Evolutionary conservation across 169 alveolate genomes (phyloP).

Genomic region (Cryptosporidium canis): DNA sequence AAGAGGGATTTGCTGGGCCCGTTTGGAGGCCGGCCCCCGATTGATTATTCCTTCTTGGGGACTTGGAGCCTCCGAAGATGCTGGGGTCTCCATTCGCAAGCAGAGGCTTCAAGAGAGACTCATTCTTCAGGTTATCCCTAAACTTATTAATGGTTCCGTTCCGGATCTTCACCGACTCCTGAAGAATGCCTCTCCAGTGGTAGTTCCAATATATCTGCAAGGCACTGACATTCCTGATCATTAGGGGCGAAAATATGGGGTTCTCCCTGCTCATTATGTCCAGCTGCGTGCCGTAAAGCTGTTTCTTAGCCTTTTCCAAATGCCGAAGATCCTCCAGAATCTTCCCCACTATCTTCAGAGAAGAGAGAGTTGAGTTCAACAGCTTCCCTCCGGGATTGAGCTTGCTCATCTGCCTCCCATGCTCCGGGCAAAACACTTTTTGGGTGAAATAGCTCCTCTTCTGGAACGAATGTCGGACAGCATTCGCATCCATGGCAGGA

Average conservation of each 20-base stretch:
- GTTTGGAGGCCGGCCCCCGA: background rate
- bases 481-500: background rate
- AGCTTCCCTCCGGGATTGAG: slow-evolving; percentile 59
- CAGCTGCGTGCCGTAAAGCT: slow-evolving; percentile 20
- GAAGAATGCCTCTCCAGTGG: background rate
- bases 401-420: slow-evolving; percentile 7
- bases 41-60: background rate
- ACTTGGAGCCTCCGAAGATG: background rate
- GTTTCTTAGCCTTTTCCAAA: slow-evolving; percentile 9
- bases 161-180: slow-evolving; percentile 31
- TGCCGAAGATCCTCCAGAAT: background rate
- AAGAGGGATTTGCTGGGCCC: background rate
- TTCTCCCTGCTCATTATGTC: slow-evolving; percentile 28
- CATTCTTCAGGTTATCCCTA: slow-evolving; percentile 5
- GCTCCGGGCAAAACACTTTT: slow-evolving; percentile 60
- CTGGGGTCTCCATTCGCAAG: background rate
- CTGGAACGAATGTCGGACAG: background rate
- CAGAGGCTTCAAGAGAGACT: background rate
- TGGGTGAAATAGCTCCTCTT: slow-evolving; percentile 22
- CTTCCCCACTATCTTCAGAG: slow-evolving; percentile 19
- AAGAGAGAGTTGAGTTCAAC: slow-evolving; percentile 14
- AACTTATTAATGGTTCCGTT: slow-evolving; percentile 38
- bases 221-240: slow-evolving; percentile 6
- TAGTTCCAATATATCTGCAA: slow-evolving; percentile 9
- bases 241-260: slow-evolving; percentile 41